Evolutionary conservation across 176 grass and related monocot species (phyloP).

Genomic region (Oryza coarctata): DNA sequence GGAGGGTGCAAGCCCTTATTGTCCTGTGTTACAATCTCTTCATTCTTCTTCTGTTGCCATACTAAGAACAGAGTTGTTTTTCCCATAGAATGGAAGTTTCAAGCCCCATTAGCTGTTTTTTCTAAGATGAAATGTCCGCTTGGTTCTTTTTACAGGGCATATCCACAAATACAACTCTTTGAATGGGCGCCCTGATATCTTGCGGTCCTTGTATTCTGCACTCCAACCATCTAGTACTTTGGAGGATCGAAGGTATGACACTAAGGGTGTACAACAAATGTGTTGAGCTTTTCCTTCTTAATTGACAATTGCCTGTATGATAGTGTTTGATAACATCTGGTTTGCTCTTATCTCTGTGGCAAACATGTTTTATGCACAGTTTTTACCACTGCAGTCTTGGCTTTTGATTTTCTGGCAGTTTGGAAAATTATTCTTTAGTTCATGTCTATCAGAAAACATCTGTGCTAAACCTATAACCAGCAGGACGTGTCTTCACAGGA

Average conservation of each 20-base stretch:
- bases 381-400: neutral
- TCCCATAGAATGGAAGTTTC: neutral
- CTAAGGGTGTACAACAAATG: conserved; percentile 4
- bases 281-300: neutral
- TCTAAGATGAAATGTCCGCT: conserved; percentile 23
- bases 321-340: neutral
- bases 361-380: neutral
- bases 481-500: conserved; percentile 3
- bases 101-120: neutral
- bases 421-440: neutral
- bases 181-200: conserved; percentile 78
- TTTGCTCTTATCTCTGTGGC: neutral
- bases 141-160: conserved; percentile 61
- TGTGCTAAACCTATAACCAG: conserved; percentile 4
- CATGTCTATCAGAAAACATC: conserved; percentile 22
- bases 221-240: conserved; percentile 77
- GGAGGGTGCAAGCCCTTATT: neutral
- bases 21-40: neutral
- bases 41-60: neutral
- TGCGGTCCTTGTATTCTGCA: conserved; percentile 90
- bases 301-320: conserved; percentile 4
- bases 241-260: conserved; percentile 74
- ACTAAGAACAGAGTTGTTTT: neutral
- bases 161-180: conserved; percentile 94
- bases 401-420: neutral